Conservation (phyloP, 768 basidiomycete genomes). For the Boletus tylopilopsis region DNA sequence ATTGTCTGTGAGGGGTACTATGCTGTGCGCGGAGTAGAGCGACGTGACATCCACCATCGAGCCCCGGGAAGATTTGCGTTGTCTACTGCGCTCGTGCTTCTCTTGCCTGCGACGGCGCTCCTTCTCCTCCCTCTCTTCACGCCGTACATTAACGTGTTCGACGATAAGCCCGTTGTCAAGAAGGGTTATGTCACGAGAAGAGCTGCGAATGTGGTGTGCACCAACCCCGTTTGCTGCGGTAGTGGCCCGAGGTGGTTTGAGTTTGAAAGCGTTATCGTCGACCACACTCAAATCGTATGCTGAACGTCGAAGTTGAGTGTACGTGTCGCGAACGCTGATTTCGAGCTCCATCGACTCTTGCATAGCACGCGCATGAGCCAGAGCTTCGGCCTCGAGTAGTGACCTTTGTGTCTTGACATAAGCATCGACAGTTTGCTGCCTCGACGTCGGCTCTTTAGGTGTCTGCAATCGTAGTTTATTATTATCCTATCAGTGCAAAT, state of each 20-base stretch:
- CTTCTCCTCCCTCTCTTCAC: slow-evolving; percentile 71
- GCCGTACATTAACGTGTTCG: slow-evolving; percentile 80
- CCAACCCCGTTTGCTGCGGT: slow-evolving; percentile 30
- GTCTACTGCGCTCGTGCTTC: slow-evolving; percentile 49
- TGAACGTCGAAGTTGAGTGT: slow-evolving; percentile 74
- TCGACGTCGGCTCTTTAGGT: slow-evolving; percentile 82
- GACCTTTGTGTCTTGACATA: slow-evolving; percentile 83
- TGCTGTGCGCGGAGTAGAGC: slow-evolving; percentile 64
- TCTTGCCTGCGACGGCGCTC: slow-evolving; percentile 70
- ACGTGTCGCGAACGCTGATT: slow-evolving; percentile 74
- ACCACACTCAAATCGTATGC: slow-evolving; percentile 58
- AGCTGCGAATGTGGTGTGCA: slow-evolving; percentile 42
- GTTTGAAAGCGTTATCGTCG: slow-evolving; percentile 63
- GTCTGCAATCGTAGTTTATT: slow-evolving; percentile 50
- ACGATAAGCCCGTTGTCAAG: slow-evolving; percentile 89
- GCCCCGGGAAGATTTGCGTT: slow-evolving; percentile 69
- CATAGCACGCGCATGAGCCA: slow-evolving; percentile 73
- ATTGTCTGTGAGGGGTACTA: slow-evolving; percentile 52
- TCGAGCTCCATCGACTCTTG: slow-evolving; percentile 76
- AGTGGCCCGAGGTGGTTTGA: slow-evolving; percentile 54
- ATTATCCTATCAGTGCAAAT: background rate
- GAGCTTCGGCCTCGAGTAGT: slow-evolving; percentile 77
- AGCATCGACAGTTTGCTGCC: slow-evolving; percentile 73
- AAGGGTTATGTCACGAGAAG: slow-evolving; percentile 72
- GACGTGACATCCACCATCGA: slow-evolving; percentile 71